Evolutionary conservation across 2,329 filamentous ascomycete species (phyloP).

Genomic region (Colletotrichum musicola): DNA sequence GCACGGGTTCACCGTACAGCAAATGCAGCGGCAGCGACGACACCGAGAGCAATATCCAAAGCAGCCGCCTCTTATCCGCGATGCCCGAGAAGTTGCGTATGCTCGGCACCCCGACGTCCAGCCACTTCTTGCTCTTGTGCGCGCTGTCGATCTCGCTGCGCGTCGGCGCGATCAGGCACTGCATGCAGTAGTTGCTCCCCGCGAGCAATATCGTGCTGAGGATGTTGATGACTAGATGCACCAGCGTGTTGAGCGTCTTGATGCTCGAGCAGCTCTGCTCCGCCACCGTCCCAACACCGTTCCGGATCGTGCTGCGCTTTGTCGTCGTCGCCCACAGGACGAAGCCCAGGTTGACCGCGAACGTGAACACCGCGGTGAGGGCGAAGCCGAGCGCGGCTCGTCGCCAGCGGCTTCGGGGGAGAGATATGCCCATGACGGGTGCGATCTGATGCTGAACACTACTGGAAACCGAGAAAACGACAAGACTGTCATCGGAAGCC

Average conservation of each 20-base stretch:
- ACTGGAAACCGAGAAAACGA: background rate
- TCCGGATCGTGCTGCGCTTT: background rate
- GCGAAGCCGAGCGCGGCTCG: background rate
- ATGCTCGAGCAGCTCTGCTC: background rate
- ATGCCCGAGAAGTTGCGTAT: slow-evolving; percentile 40
- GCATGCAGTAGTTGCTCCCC: slow-evolving; percentile 54
- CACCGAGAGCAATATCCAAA: background rate
- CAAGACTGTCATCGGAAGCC: background rate
- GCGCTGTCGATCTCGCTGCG: slow-evolving; percentile 46
- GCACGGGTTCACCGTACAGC: background rate
- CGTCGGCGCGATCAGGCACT: slow-evolving; percentile 50
- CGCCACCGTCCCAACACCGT: background rate
- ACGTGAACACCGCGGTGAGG: background rate
- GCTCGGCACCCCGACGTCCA: slow-evolving; percentile 44
- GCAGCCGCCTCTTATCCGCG: slow-evolving; percentile 14
- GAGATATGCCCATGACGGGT: background rate
- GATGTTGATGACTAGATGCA: slow-evolving; percentile 49
- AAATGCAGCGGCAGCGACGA: slow-evolving; percentile 16
- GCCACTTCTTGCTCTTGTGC: slow-evolving; percentile 34
- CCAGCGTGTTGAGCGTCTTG: background rate
- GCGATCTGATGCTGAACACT: background rate
- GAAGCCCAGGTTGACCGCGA: slow-evolving; percentile 2
- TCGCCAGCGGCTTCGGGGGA: slow-evolving; percentile 1
- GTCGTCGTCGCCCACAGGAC: background rate
- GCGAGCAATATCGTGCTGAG: slow-evolving; percentile 48